These are phyloP conservation scores for Turnera subulata DNA, from an alignment of 345 rosid genomes.

Conservation along the genomic window DNA sequence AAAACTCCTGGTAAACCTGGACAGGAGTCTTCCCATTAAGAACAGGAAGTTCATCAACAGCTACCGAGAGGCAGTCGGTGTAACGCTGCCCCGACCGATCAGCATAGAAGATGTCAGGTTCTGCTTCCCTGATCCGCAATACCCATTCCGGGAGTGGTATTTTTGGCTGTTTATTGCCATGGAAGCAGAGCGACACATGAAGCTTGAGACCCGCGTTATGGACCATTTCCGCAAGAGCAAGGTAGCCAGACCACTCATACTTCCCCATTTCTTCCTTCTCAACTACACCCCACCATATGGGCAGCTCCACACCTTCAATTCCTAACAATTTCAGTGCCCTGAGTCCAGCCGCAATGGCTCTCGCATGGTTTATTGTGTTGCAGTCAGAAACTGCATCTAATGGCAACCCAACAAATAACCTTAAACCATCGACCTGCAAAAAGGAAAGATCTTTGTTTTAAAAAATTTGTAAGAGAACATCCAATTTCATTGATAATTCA, in stretches of 20 bases:
- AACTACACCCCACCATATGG: constrained; percentile 90
- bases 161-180: constrained; percentile 38
- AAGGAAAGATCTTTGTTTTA: no score
- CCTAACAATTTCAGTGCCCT: constrained; percentile 84
- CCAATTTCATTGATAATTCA: no score
- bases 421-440: constrained; percentile 52
- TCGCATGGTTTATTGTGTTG: constrained; percentile 55
- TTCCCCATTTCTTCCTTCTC: constrained; percentile 77
- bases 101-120: constrained; percentile 47
- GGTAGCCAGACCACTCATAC: constrained; percentile 86
- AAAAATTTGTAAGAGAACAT: no score
- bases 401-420: constrained; percentile 79
- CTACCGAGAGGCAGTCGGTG: constrained; percentile 66
- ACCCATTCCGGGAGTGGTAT: constrained; percentile 82
- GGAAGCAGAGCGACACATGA: constrained; percentile 73
- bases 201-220: constrained; percentile 68
- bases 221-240: constrained; percentile 76
- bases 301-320: constrained; percentile 86
- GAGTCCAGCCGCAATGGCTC: constrained; percentile 74
- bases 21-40: constrained; percentile 71
- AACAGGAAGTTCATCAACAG: constrained; percentile 70
- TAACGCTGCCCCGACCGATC: constrained; percentile 53
- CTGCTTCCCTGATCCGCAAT: constrained; percentile 44
- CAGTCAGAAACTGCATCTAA: constrained; percentile 67
- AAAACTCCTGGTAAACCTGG: constrained; percentile 63